These are phyloP conservation scores for Teratosphaeria pseudoeucalypti DNA, from an alignment of 2,329 filamentous ascomycete species.

Conservation along the genomic window DNA sequence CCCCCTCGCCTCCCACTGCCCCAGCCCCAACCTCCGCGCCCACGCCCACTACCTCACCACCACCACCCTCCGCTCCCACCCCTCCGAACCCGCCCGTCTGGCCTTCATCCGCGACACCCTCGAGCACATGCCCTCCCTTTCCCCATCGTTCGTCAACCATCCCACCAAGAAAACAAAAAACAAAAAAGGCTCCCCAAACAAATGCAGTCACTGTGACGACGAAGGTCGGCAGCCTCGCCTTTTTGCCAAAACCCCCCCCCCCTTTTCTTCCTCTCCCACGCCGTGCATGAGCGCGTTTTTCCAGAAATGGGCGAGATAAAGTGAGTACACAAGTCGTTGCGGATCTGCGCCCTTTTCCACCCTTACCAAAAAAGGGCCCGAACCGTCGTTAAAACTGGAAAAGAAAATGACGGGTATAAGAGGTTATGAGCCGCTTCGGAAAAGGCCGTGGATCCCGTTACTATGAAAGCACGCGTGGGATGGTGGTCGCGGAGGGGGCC, in stretches of 20 bases:
- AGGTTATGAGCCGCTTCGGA: background rate
- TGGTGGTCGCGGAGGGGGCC: background rate
- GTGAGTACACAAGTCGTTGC: too few relatives aligned
- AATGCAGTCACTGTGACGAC: too few relatives aligned
- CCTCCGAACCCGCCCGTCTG: conserved; percentile 41
- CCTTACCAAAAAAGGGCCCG: too few relatives aligned
- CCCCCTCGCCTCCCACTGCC: conserved; percentile 37
- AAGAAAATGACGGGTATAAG: background rate
- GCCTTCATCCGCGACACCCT: conserved; percentile 46
- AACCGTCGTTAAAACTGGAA: background rate
- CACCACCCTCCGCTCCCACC: conserved; percentile 43
- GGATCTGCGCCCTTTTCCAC: too few relatives aligned
- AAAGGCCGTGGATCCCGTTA: background rate
- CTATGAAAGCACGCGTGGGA: background rate
- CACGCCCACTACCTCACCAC: conserved; percentile 40
- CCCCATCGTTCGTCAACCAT: background rate
- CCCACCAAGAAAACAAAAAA: background rate
- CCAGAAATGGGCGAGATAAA: background rate
- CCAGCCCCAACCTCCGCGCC: conserved; percentile 37
- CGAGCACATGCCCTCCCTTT: conserved; percentile 29
- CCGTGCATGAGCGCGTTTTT: background rate
- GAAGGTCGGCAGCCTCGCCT: too few relatives aligned
- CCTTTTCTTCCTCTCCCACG: too few relatives aligned
- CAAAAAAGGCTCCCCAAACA: too few relatives aligned
- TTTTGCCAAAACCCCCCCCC: too few relatives aligned